Evolutionary conservation across 2,329 filamentous ascomycete species (phyloP), one percentile per base, ranked within the genome.

Genomic region (Talaromyces sp.): DNA sequence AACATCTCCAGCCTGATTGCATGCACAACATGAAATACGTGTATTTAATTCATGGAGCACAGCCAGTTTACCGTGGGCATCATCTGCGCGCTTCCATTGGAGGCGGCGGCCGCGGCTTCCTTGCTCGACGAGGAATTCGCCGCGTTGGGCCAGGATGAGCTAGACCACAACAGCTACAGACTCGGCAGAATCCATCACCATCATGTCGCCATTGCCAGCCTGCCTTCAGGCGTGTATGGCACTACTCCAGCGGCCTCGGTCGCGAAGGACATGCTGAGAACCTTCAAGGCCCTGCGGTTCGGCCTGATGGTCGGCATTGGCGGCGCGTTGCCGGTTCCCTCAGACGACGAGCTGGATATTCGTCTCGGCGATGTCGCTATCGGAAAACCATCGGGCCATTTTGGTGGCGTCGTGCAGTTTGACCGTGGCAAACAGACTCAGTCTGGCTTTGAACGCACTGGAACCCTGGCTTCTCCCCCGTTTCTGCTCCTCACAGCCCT

Each of bases 351-450:
- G 31, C 27, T 51, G 31, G 56, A 58, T 50, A 52, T 58, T 46
- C 56, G 56, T 9, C 46, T 58, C 24, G 56, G 56, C 9, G 56
- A 58, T n/a, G 27, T 58, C 11, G 59, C 58, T 14, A 51, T 61
- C 21, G 58, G 55, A 35, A 24, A 55, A 43, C 60, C 63, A 9
- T 53, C 46, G 21, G 63, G 56, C 19, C 31, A 56, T 8, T 21
- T 19, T 9, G 61, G 63, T 2, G 64, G 64, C 9, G 59, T 68
- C 8, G 58, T 63, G 2, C 63, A 68, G 21, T 66, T 65, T 56
- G 64, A 66, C 41, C 65, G 62, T 54, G 65, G 63, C 14, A 68
- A 68, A n/a, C 38, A 48, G 3, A 57, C 64, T 9, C 63, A 65
- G 31, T 46, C n/a, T 6, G 21, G 21, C n/a, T 46, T 46, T 46